phyloP scores from a whole-genome alignment of 2,329 filamentous ascomycete genomes.

The Apiospora rasikravindrae region DNA sequence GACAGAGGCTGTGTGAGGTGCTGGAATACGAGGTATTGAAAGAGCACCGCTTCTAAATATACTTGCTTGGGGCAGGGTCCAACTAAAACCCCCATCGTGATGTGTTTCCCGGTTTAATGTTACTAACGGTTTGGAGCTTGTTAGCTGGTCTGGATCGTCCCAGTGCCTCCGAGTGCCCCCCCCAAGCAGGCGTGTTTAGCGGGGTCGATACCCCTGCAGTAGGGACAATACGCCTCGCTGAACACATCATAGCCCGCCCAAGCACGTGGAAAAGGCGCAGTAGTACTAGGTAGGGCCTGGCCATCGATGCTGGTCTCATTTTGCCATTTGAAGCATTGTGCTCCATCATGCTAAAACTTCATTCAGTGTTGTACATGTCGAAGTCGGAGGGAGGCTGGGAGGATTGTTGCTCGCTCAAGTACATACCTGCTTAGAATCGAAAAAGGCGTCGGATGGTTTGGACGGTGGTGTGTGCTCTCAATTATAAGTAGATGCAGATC shows the following conservation, averaged over 20 bases:
- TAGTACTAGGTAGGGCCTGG: background rate
- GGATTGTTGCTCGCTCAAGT: too few relatives aligned
- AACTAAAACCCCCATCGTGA: background rate
- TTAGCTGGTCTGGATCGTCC: slow-evolving; percentile 5
- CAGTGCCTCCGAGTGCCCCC: background rate
- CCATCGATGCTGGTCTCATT: background rate
- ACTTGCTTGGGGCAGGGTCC: slow-evolving; percentile 2
- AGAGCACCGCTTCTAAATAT: background rate
- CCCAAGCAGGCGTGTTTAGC: slow-evolving; percentile 7
- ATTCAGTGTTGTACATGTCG: background rate
- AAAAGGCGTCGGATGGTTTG: too few relatives aligned
- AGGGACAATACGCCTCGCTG: background rate
- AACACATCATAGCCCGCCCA: slow-evolving; percentile 4
- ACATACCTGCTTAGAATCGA: too few relatives aligned
- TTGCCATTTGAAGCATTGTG: background rate
- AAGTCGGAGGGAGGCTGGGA: background rate
- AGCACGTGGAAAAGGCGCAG: background rate
- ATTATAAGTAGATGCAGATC: background rate
- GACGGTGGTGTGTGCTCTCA: background rate
- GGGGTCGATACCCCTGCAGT: background rate
- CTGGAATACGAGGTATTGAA: background rate
- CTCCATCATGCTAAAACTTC: background rate
- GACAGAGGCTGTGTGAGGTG: background rate
- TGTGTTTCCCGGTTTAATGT: background rate
- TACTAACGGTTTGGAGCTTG: background rate